Evolutionary conservation across 2,329 filamentous ascomycete genomes (phyloP), one percentile per base, ranked within the genome.

Genomic region (Sporothrix sp.): DNA sequence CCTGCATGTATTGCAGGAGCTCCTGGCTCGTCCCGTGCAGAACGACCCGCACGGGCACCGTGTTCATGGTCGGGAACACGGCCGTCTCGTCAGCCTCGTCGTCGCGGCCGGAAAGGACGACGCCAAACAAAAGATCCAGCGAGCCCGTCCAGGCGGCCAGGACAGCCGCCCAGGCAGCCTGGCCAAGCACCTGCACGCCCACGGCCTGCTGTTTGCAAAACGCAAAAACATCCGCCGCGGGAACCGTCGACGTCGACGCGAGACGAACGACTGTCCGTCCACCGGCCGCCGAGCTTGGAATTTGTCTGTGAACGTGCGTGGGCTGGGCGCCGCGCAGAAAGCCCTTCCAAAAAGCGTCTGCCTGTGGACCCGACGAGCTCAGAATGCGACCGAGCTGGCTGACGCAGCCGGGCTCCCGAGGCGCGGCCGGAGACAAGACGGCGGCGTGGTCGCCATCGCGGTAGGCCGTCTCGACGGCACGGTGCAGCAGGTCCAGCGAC

Each of bases 11-110:
- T 11, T 70, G 72, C 25, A 95, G 66, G 66, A 94, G 82, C 0
- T 81, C 74, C 0, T 64, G 56, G 0, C 76, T 67, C 0, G 74
- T 80, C 2, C 87, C 87, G 58, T 93, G 85, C 2, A 95, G 63
- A 3, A 90, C 73, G 1, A 76, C 76, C 10, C 89, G 76, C 7
- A 95, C 72, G 0, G 84, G 78, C 0, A 95, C 81, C 0, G 90
- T 95, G 61, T 95, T 96, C 86, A 96, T 95, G 0, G 85, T 87
- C 0, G 90, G 91, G 59, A 95, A 96, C 61, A 90, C 73, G 11
- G 91, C 66, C 23, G 77, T 65, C 38, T 85, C 77, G 0, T 80
- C 76, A 14, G 78, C 75, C 40, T 85, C 82, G 9, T 79, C 81
- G 51, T 93, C 87, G n/a, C 91, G 78, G 14, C 91, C 90, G 0